Evolutionary conservation across 2,329 filamentous ascomycete species (phyloP).

Genomic region (Penicillium sp.): DNA sequence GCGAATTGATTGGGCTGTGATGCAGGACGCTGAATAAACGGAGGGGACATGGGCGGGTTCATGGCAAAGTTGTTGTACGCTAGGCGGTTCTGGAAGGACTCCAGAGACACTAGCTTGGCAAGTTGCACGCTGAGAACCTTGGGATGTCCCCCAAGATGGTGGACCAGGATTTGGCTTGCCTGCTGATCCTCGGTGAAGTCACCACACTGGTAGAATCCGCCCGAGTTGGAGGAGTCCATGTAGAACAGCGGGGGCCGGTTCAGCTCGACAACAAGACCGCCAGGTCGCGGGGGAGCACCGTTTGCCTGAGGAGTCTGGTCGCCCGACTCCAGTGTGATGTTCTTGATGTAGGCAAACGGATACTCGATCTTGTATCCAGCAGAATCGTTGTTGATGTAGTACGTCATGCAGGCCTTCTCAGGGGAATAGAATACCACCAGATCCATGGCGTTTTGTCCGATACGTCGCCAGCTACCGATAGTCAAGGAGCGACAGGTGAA

Average conservation of each 20-base stretch:
- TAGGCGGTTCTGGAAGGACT: slow-evolving; percentile 91
- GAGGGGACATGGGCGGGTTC: slow-evolving; percentile 78
- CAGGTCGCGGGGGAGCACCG: slow-evolving; percentile 66
- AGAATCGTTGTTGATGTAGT: slow-evolving; percentile 99
- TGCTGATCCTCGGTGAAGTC: slow-evolving; percentile 98
- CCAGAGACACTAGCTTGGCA: slow-evolving; percentile 86
- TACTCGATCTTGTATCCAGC: slow-evolving; percentile 99
- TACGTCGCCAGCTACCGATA: slow-evolving; percentile 88
- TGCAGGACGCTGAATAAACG: slow-evolving; percentile 66
- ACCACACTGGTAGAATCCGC: slow-evolving; percentile 85
- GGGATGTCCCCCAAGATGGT: slow-evolving; percentile 89
- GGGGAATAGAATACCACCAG: slow-evolving; percentile 97
- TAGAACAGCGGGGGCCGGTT: slow-evolving; percentile 88
- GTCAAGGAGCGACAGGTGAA: slow-evolving; percentile 90
- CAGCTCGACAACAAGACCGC: slow-evolving; percentile 85
- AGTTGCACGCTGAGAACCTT: slow-evolving; percentile 92
- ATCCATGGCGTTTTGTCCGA: slow-evolving; percentile 97
- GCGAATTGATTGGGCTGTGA: slow-evolving; percentile 86
- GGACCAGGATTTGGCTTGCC: slow-evolving; percentile 77
- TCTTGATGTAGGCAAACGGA: slow-evolving; percentile 92
- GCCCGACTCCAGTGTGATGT: slow-evolving; percentile 83
- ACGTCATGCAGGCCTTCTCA: slow-evolving; percentile 96
- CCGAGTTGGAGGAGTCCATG: slow-evolving; percentile 90
- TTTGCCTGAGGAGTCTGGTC: slow-evolving; percentile 55
- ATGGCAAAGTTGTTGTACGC: slow-evolving; percentile 61